These are phyloP conservation scores for Chytridiales sp. DNA, from an alignment of 371 early-diverging fungal genomes.

Conservation along the genomic window DNA sequence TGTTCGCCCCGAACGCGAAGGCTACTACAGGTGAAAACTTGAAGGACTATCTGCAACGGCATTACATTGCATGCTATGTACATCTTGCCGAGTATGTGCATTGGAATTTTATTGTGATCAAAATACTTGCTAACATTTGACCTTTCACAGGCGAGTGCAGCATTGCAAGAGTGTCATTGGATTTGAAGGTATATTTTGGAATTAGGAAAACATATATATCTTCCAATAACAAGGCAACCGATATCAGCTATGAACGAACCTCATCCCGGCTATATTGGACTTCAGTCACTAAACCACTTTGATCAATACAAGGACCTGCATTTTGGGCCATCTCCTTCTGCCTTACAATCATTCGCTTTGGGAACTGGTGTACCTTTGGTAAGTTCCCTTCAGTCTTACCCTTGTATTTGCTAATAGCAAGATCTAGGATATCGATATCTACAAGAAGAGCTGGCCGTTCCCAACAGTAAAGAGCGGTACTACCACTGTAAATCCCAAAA, in stretches of 20 bases:
- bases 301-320: conserved; percentile 67
- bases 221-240: too few relatives aligned
- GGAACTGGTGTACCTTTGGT: conserved; percentile 49
- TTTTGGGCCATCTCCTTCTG: conserved; percentile 67
- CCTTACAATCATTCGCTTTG: conserved; percentile 70
- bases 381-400: neutral
- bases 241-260: conserved; percentile 88
- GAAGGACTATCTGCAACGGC: conserved; percentile 71
- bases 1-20: conserved; percentile 68
- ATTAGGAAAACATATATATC: too few relatives aligned
- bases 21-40: conserved; percentile 48
- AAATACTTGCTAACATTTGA: neutral
- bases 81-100: conserved; percentile 38
- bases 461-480: conserved; percentile 63
- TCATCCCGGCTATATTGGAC: conserved; percentile 74
- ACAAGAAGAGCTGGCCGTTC: conserved; percentile 72
- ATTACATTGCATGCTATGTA: conserved; percentile 53
- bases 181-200: too few relatives aligned
- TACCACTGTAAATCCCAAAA: conserved; percentile 55
- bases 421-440: conserved; percentile 60
- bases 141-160: conserved; percentile 49
- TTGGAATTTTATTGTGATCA: conserved; percentile 1
- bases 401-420: neutral
- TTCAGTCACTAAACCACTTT: conserved; percentile 55
- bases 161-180: conserved; percentile 68